Evolutionary conservation across 495 filamentous ascomycete genomes (phyloP), one percentile per base, ranked within the genome.

Genomic region (Polyplosphaeria fusca): DNA sequence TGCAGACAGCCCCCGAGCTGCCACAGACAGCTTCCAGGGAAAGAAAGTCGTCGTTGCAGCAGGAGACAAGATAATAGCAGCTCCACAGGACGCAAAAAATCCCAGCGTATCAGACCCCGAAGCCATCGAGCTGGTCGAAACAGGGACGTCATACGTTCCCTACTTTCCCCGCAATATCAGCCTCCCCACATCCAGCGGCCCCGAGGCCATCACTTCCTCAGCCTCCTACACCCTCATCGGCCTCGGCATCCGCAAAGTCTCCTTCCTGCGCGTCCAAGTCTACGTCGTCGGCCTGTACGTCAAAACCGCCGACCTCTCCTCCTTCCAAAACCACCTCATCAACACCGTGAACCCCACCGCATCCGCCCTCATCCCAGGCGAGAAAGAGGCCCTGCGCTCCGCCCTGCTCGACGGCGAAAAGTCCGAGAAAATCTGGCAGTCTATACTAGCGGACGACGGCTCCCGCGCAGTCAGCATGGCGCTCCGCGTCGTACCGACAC

Each of bases 221-320:
- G 78, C 83, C 24, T 88, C 94, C 58, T 96, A 95, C 69, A 88
- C 88, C 24, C 79, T 96, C 0, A 76, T 96, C 4, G 93, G 93
- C 0, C 75, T 95, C 35, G 93, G 93, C 7, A 81, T 92, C 46
- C 82, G 93, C 47, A 92, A 86, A 5, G 93, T 98, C 18, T 90
- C 85, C 32, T 95, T 96, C 67, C 69, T 98, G 38, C 73, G 81
- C n/a, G 87, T 98, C 23, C 84, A 95, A 68, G 93, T 98, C 51
- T 98, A 98, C 74, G 87, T 96, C 14, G 87, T 95, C 0, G 93
- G 93, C 5, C 74, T 93, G 58, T 98, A 98, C 71, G 77, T 96
- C 23, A 87, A 87, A 19, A 91, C 84, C 3, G 70, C 81, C 30
- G 89, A 95, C 64, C 83, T 97, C 52, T 69, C 71, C 5, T 65